Conservation (phyloP, 2,329 filamentous ascomycete genomes). For the Verticillium dahliae region DNA sequence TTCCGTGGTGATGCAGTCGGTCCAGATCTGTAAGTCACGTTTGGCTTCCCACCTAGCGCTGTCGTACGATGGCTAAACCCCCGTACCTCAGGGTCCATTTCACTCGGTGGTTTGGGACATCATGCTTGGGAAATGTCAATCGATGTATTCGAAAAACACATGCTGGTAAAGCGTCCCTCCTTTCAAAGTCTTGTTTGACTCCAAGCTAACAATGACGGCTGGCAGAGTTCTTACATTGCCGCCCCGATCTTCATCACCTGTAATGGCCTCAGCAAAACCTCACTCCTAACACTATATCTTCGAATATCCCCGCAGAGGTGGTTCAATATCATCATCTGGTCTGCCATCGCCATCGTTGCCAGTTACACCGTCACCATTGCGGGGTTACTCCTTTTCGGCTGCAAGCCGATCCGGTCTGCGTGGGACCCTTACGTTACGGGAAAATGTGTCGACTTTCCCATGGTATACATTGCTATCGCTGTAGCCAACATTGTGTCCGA, state of each 20-base stretch:
- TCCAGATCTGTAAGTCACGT: slow-evolving; percentile 14
- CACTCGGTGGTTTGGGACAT: slow-evolving; percentile 17
- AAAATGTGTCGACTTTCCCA: slow-evolving; percentile 33
- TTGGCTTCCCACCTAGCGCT: too few species aligned
- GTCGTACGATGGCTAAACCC: not conserved
- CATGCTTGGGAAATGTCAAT: slow-evolving; percentile 20
- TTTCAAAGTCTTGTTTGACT: not conserved
- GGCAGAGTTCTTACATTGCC: slow-evolving; percentile 18
- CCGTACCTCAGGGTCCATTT: slow-evolving; percentile 14
- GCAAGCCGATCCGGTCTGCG: slow-evolving; percentile 10
- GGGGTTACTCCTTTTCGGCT: slow-evolving; percentile 13
- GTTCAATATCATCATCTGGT: slow-evolving; percentile 20
- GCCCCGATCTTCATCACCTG: slow-evolving; percentile 22
- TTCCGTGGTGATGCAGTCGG: slow-evolving; percentile 15
- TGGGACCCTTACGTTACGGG: slow-evolving; percentile 15
- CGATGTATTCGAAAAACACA: slow-evolving; percentile 10
- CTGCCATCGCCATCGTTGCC: slow-evolving; percentile 18
- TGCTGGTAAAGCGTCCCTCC: slow-evolving; percentile 9
- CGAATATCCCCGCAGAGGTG: slow-evolving; percentile 22
- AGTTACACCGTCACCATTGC: slow-evolving; percentile 19
- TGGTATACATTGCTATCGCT: slow-evolving; percentile 41
- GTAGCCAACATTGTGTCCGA: slow-evolving; percentile 39
- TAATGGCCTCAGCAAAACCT: slow-evolving; percentile 26
- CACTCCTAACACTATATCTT: slow-evolving; percentile 26
- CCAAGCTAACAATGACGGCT: too few species aligned